These are phyloP conservation scores for Glebionis coronaria DNA, from an alignment of 129 eudicot genomes.

Conservation along the genomic window DNA sequence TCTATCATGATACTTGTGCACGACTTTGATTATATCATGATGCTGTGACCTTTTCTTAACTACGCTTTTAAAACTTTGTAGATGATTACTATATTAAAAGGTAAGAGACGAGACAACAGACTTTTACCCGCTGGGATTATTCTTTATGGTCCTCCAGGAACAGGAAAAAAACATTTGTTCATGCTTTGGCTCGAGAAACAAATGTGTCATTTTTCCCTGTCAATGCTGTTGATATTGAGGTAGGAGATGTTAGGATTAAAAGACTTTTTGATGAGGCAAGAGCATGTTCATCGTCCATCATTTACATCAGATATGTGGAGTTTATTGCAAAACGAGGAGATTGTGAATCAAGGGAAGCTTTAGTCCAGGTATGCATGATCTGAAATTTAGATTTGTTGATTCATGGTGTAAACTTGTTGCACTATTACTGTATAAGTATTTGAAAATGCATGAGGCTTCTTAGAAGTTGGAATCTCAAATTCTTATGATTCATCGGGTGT, in stretches of 20 bases:
- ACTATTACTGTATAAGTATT: no score
- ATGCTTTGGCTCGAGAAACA: no score
- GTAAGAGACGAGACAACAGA: no score
- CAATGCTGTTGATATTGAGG: background rate
- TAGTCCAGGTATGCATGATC: background rate
- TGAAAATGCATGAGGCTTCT: no score
- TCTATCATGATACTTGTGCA: no score
- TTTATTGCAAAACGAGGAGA: background rate
- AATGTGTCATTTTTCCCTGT: background rate
- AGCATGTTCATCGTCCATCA: background rate
- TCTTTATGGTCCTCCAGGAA: background rate
- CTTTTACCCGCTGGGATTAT: background rate
- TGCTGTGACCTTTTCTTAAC: no score
- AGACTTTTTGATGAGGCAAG: background rate
- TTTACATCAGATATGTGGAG: background rate
- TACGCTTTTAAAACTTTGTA: background rate
- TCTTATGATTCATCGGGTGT: no score
- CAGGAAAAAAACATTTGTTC: background rate
- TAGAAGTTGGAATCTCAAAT: no score
- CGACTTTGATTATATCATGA: no score
- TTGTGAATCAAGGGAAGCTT: background rate
- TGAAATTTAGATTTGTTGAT: background rate
- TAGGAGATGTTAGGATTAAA: background rate
- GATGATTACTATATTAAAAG: no score
- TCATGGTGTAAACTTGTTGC: no score